Base-by-base conservation (phyloP, 192 early-diverging fungal genomes). In the Umbelopsis sp. region DNA sequence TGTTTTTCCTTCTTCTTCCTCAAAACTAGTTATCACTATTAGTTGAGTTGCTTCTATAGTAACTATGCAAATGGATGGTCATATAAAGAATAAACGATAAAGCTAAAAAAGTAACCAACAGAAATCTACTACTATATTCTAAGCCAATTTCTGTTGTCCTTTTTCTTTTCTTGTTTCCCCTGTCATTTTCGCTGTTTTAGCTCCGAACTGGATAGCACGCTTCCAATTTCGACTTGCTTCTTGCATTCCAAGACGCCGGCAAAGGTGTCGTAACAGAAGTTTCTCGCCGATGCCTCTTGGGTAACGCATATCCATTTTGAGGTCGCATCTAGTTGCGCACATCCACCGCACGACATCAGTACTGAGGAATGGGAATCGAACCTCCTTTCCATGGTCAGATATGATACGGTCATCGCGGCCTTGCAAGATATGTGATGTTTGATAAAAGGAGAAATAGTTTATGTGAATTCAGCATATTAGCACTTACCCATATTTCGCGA, bases 131-230 rank as follows among this genome's bases (percentile, higher is more conserved):
- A 25, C 52, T 25, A 54, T 25, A 10, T 22, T 25, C 25, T 34
- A 62, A 14, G 26, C 24, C 45, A 78, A 53, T 24, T 78, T 78
- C 44, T 80, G 74, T 17, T 75, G 74, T 51, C 83, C 83, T 44
- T 74, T 81, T 34, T 82, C 75, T 45, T 41, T 38, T 9, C 70
- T 65, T 32, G 26, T 66, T 41, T 76, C 75, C 22, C 29, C 71
- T 11, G 87, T 88, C 96, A 98, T 97, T 81, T 95, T 96, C n/a
- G 97, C 97, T 0, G 94, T 96, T 22, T 93, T 85, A 0, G 96
- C 94, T 6, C 97, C 97, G 87, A 98, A 98, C 79, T 98, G 97
- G 52, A 98, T 94, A 3, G 97, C 97, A n/a, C 95, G 82, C 73
- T 98, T 98, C 83, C 87, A 92, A 72, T 92, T 88, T 22, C 73